Percentiles rank a stretch among this genome's conserved stretches.
Evolutionary conservation across 257 asterid genomes (phyloP).

Genomic region (Pogostemon cablin): DNA sequence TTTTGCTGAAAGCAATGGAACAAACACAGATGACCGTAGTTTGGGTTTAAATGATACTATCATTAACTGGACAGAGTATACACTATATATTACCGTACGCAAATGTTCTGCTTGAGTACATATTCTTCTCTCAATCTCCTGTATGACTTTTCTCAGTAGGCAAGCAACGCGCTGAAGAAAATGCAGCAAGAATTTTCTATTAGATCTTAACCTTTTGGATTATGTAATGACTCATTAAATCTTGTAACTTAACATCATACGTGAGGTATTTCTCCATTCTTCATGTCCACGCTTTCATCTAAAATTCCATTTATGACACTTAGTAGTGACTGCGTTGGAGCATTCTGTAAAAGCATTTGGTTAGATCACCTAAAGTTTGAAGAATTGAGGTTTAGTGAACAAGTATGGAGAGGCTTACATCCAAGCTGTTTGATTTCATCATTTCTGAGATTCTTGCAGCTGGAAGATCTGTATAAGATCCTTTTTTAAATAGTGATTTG

Average conservation of each 20-base stretch:
- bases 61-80: background rate
- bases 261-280: conserved; percentile 87
- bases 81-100: conserved; percentile 55
- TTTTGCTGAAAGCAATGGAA: conserved; percentile 63
- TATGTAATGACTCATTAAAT: background rate
- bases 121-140: conserved; percentile 92
- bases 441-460: conserved; percentile 77
- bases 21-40: conserved; percentile 10
- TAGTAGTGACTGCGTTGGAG: conserved; percentile 91
- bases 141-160: conserved; percentile 84
- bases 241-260: conserved; percentile 43
- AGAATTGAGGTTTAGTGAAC: too few relatives aligned
- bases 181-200: conserved; percentile 27
- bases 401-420: conserved; percentile 52
- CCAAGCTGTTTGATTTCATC: conserved; percentile 92
- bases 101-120: conserved; percentile 90
- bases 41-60: background rate
- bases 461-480: conserved; percentile 73
- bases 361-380: background rate
- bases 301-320: conserved; percentile 80
- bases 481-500: conserved; percentile 45
- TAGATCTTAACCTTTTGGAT: conserved; percentile 7
- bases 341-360: conserved; percentile 59
- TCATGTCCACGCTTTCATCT: conserved; percentile 83
- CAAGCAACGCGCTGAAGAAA: conserved; percentile 79